Conservation (phyloP, 768 basidiomycete species). For the Lanmaoa pseudosensibilis region DNA sequence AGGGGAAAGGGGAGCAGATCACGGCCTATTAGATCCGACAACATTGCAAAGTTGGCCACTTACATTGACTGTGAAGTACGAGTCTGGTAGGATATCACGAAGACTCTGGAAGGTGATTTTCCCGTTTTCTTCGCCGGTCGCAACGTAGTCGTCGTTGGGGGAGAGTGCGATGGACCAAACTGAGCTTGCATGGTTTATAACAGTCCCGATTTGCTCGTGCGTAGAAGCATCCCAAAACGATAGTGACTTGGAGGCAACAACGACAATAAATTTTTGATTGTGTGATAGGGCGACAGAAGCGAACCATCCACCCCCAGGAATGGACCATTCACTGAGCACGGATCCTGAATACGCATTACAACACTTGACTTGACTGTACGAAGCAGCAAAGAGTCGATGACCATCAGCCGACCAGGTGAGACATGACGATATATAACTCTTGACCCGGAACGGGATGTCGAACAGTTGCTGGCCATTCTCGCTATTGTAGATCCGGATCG, state of each 20-base stretch:
- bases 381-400: no score
- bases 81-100: background rate
- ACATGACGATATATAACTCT: background rate
- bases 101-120: background rate
- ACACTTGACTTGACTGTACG: no score
- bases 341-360: no score
- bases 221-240: constrained; percentile 3
- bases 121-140: background rate
- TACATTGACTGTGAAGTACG: background rate
- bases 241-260: fast-evolving
- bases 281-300: background rate
- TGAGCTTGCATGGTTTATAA: background rate
- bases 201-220: background rate
- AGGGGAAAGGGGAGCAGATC: no score
- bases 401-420: no score
- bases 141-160: background rate
- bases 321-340: no score
- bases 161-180: constrained; percentile 1
- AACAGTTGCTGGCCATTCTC: constrained; percentile 3
- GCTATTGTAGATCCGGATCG: constrained; percentile 5
- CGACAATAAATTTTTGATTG: background rate
- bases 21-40: background rate
- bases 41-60: background rate
- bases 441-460: background rate
- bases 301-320: fast-evolving